These are phyloP conservation scores for Eragrostis nindensis DNA, from an alignment of 176 grass and related monocot species.

Conservation along the genomic window DNA sequence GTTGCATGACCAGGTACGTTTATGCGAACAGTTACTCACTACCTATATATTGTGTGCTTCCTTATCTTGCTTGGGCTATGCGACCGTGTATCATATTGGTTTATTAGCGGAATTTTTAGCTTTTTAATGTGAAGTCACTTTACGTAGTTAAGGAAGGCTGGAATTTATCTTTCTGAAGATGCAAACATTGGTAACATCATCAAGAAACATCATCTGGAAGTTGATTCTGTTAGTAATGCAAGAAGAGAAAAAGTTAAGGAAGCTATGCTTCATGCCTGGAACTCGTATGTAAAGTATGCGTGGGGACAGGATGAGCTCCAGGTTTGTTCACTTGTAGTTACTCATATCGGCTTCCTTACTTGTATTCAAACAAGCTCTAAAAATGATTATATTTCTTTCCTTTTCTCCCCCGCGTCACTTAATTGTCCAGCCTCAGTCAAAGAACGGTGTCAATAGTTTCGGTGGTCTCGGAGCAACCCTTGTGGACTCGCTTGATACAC, in stretches of 20 bases:
- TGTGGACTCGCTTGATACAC: constrained; percentile 71
- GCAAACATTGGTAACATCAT: constrained; percentile 30
- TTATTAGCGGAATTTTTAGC: background rate
- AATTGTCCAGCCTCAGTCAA: constrained; percentile 66
- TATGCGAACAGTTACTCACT: background rate
- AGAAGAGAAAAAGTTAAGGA: constrained; percentile 78
- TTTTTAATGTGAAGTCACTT: background rate
- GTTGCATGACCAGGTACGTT: constrained; percentile 72
- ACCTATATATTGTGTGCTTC: background rate
- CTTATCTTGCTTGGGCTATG: background rate
- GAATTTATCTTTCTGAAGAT: constrained; percentile 28
- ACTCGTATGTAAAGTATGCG: constrained; percentile 71
- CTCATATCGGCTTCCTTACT: background rate
- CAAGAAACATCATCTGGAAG: constrained; percentile 36
- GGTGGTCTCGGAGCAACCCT: constrained; percentile 77
- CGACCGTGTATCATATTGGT: background rate
- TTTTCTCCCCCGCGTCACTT: constrained; percentile 1
- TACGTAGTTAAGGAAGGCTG: constrained; percentile 56
- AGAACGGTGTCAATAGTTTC: constrained; percentile 74
- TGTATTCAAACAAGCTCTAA: background rate
- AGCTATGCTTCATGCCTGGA: constrained; percentile 74
- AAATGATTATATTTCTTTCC: background rate
- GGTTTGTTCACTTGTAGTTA: constrained; percentile 36
- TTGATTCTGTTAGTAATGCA: constrained; percentile 53
- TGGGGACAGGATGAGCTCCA: constrained; percentile 77